Conservation (phyloP, 257 asterid genomes). For the Solanum appendiculatum region DNA sequence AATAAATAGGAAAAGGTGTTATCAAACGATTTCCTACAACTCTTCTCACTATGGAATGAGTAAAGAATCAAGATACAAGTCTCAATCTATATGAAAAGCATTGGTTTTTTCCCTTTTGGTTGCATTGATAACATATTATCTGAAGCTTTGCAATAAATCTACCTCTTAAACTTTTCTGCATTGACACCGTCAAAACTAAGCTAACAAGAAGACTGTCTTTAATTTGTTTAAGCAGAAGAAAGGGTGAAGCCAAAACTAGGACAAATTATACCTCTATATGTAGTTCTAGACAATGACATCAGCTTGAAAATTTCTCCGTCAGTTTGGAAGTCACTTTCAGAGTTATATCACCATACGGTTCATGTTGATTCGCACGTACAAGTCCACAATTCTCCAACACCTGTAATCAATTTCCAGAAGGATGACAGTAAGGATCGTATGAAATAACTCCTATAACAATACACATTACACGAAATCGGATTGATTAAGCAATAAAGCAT, state of each 20-base stretch:
- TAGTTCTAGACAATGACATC: background rate
- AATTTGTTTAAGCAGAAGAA: background rate
- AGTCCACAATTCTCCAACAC: slow-evolving; percentile 35
- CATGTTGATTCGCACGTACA: slow-evolving; percentile 28
- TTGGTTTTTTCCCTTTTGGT: background rate
- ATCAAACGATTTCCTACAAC: background rate
- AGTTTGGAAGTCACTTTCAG: slow-evolving; percentile 53
- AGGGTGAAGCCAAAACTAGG: background rate
- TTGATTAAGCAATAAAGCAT: background rate
- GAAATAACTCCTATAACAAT: background rate
- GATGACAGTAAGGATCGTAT: background rate
- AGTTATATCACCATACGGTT: slow-evolving; percentile 38
- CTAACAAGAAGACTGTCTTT: background rate
- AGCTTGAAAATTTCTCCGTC: slow-evolving; percentile 36
- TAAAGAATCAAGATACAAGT: background rate
- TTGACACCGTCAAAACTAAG: background rate
- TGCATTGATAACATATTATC: background rate
- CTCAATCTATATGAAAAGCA: background rate
- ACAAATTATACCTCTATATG: background rate
- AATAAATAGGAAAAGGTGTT: background rate
- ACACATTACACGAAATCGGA: background rate
- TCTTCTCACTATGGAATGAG: background rate
- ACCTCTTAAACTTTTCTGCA: background rate
- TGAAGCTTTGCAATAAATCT: background rate
- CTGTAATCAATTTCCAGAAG: slow-evolving; percentile 21